Evolutionary conservation across 2,329 filamentous ascomycete species (phyloP), one percentile per base, ranked within the genome.

Genomic region (Stagonosporopsis vannaccii): DNA sequence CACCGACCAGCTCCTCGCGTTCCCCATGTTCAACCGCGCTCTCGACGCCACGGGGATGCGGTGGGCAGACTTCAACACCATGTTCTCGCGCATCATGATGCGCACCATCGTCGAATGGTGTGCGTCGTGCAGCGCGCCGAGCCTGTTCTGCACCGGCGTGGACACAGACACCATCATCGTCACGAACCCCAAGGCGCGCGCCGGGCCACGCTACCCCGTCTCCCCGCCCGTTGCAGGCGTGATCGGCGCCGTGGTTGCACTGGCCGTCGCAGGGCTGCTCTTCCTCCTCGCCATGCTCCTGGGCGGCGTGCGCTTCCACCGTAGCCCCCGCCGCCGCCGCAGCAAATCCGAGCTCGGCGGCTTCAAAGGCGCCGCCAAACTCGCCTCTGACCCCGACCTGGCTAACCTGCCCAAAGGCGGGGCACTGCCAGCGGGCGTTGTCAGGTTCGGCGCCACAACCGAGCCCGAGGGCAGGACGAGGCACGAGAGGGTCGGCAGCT

Each of bases 401-500:
- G 77, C 75, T 2, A 23, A 33, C 13, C 73, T 83, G 17, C 70
- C 78, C 1, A 79, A 78, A 44, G 78, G 79, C 51, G 78, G 73
- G 1, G 77, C 65, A 9, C 67, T 66, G 48, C 70, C 69, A n/a
- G 71, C 70, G 13, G 69, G 66, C 1, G 63, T 70, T 58, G 47
- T 73, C 61, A 33, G 70, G 56, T 48, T 68, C 46, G 56, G 68
- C 6, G 46, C 53, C 2, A 33, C 47, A 2, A 19, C 32, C 12
- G 28, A 22, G 4, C 22, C 39, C 11, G 25, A 47, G 28, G 19
- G 23, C 6, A 47, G 32, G 25, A 25, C 32, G 1, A 25, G 53
- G 13, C 80, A 85, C 66, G 84, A 85, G 71, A 74, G 84, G 39
- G 75, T 81, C 17, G 84, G 82, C 0, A 86, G 84, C 57, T 87